Evolutionary conservation across 306 rosid species (phyloP), one percentile per base, ranked within the genome.

Genomic region (Quercus cerris): DNA sequence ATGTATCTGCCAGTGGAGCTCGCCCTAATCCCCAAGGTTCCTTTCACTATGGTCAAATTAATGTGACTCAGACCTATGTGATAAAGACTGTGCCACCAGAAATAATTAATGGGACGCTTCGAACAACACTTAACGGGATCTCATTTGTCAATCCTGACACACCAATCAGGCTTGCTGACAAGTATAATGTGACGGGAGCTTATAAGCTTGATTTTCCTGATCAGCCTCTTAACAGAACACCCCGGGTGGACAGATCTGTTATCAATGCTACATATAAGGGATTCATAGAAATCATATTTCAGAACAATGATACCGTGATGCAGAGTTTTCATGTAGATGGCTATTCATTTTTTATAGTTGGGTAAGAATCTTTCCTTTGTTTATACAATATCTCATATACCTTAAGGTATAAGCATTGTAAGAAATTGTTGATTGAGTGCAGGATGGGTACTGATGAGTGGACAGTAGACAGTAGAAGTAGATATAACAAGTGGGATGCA

Each of bases 11-110:
- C 17, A 94, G 99, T 84, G 99, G 99, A 76, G 97, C 97, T 74
- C 97, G 97, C 23, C 97, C 97, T 56, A 94, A 93, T 85, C 97
- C 97, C 38, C 97, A 94, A 84, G 99, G 99, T 54, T 94, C 97
- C 57, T 94, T 82, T 74, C 97, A 46, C 27, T 94, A 94, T 22
- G 99, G 97, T 77, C 51, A 83, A n/a, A 93, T 93, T 73, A 93
- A 91, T 77, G 75, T 93, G 77, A 94, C 99, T 2, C 95, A 91
- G 20, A 89, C 97, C n/a, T 94, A 87, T 44, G 51, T 93, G 71
- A 28, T 94, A 66, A 85, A 83, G 84, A 85, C 81, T 74, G 78
- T 81, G 6, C 88, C 99, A 0, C 93, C 90, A 2, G 89, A 75
- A 78, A 80, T 67, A 0, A 90, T 93, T 77, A 78, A 85, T 23